A percentile compares a stretch with the other conserved stretches of the same genome.
Conservation (phyloP, 2,329 filamentous ascomycete species). For the Xylaria sp. region DNA sequence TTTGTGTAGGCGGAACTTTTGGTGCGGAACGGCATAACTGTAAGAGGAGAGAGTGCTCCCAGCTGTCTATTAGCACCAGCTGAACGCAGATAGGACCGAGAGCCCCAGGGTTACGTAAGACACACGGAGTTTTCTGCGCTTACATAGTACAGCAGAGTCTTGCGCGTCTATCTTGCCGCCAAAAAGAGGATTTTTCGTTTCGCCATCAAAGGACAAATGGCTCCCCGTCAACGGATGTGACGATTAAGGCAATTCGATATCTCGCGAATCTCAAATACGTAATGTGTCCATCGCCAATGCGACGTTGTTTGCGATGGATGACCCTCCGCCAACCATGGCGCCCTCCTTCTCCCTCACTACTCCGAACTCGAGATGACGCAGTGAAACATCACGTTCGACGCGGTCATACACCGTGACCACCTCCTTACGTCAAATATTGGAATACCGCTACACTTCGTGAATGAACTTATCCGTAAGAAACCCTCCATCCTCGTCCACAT, state of each 20-base stretch:
- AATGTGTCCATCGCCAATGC: conserved; percentile 19
- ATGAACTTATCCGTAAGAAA: conserved; percentile 1
- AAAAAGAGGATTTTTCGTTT: background rate
- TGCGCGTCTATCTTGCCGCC: conserved; percentile 13
- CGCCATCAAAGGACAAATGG: background rate
- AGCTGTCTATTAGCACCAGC: no score
- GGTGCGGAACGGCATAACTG: background rate
- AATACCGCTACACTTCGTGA: background rate
- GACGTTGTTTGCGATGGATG: conserved; percentile 9
- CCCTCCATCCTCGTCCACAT: background rate
- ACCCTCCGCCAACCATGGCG: background rate
- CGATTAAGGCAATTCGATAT: conserved; percentile 1
- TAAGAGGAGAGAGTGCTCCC: background rate
- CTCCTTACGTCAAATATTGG: conserved; percentile 22
- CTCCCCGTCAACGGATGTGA: background rate
- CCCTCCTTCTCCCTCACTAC: background rate
- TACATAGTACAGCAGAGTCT: conserved; percentile 15
- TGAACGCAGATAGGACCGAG: background rate
- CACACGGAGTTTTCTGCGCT: background rate
- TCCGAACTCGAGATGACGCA: conserved; percentile 18
- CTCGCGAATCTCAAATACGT: conserved; percentile 2
- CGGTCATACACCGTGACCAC: conserved; percentile 7
- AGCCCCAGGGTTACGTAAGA: conserved; percentile 18
- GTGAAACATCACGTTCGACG: conserved; percentile 18
- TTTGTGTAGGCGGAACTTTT: conserved; percentile 17